A percentile compares a stretch with the other conserved stretches of the same genome.
Conservation (phyloP, 1,284 basidiomycete genomes). For the Agroathelia rolfsii region DNA sequence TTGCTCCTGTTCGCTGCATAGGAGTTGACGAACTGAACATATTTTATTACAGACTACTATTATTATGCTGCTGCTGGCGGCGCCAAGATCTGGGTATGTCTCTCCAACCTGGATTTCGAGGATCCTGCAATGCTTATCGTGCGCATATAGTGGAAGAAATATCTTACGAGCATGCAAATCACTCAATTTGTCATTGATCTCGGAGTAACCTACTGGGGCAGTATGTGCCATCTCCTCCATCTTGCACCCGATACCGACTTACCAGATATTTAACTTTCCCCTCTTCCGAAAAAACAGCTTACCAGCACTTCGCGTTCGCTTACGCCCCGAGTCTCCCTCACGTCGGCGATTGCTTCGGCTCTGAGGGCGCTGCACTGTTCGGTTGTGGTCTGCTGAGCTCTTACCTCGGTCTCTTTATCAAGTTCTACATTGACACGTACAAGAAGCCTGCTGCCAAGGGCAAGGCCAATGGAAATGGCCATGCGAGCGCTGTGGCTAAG, state of each 20-base stretch:
- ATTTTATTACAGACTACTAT: slow-evolving; percentile 71
- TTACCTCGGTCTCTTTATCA: slow-evolving; percentile 88
- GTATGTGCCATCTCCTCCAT: slow-evolving; percentile 41
- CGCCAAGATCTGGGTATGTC: slow-evolving; percentile 83
- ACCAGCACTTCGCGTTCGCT: slow-evolving; percentile 68
- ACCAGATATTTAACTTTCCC: slow-evolving; percentile 12
- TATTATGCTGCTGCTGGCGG: slow-evolving; percentile 95
- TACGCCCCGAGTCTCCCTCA: slow-evolving; percentile 61
- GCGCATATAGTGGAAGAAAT: slow-evolving; percentile 89
- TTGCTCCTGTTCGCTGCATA: slow-evolving; percentile 2
- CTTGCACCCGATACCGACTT: no score
- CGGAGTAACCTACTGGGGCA: slow-evolving; percentile 85
- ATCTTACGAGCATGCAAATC: slow-evolving; percentile 93
- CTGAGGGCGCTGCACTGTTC: slow-evolving; percentile 80
- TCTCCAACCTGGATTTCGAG: not conserved
- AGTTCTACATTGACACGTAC: slow-evolving; percentile 82
- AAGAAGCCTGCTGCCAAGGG: slow-evolving; percentile 46
- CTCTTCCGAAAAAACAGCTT: slow-evolving; percentile 60
- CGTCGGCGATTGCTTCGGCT: slow-evolving; percentile 79
- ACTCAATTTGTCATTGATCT: slow-evolving; percentile 90
- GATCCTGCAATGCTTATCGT: no score
- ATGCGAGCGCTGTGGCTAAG: no score
- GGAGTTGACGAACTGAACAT: slow-evolving; percentile 8
- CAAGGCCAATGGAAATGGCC: slow-evolving; percentile 32
- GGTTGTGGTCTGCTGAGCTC: slow-evolving; percentile 86